Evolutionary conservation across 768 basidiomycete genomes (phyloP).

Genomic region (Lactifluus piperatus): DNA sequence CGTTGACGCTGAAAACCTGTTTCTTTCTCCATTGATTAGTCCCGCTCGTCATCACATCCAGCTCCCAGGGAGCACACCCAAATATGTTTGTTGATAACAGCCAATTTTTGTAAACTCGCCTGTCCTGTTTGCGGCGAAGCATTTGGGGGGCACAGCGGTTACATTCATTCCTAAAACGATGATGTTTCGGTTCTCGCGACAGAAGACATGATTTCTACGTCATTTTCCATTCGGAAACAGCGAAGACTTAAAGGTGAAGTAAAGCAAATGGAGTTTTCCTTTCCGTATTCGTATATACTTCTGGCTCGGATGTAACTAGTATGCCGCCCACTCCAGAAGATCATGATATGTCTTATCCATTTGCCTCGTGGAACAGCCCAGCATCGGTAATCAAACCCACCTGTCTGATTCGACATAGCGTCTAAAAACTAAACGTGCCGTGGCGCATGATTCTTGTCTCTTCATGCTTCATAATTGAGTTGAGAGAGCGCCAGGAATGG

Average conservation of each 20-base stretch:
- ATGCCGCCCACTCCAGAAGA: background rate
- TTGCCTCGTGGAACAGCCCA: background rate
- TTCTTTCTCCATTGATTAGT: background rate
- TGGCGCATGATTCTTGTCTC: background rate
- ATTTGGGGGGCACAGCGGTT: constrained; percentile 39
- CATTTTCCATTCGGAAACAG: constrained; percentile 1
- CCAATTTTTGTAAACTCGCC: constrained; percentile 36
- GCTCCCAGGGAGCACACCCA: constrained; percentile 34
- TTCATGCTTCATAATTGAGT: background rate
- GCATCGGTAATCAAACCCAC: background rate
- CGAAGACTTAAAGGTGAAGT: background rate
- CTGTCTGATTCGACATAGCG: background rate
- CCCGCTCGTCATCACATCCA: constrained; percentile 30
- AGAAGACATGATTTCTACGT: background rate
- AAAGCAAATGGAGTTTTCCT: background rate
- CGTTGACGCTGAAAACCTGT: background rate
- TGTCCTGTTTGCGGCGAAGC: constrained; percentile 31
- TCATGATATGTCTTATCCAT: background rate
- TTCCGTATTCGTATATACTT: background rate
- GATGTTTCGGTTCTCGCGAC: background rate
- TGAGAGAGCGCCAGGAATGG: background rate
- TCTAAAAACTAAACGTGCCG: background rate
- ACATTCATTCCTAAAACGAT: constrained; percentile 32
- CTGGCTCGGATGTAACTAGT: background rate
- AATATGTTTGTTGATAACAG: constrained; percentile 40